A percentile compares a stretch with the other conserved stretches of the same genome.
Evolutionary conservation across 768 basidiomycete genomes (phyloP).

Genomic region (Serendipita sp.): DNA sequence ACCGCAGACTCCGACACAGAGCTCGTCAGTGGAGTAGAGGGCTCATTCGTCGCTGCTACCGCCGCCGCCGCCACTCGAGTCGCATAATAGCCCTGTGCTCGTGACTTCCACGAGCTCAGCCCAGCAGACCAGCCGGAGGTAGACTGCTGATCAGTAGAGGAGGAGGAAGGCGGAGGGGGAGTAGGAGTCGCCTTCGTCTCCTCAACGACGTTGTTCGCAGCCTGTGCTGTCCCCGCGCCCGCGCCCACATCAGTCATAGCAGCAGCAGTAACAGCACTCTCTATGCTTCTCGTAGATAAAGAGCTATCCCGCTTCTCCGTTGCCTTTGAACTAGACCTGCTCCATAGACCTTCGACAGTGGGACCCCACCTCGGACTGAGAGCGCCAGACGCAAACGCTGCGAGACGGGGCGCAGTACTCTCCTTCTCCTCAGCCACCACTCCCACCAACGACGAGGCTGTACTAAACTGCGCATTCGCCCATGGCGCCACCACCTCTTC

Average conservation of each 20-base stretch:
- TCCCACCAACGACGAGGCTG: not conserved
- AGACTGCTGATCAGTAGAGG: not conserved
- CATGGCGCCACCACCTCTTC: constrained; percentile 1
- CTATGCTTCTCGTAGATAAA: not conserved
- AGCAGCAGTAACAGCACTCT: no score
- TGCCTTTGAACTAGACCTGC: not conserved
- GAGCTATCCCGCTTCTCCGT: not conserved
- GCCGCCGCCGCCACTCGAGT: no score
- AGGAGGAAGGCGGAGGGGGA: no score
- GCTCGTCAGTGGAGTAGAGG: no score
- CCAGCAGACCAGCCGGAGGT: not conserved
- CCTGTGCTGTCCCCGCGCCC: no score
- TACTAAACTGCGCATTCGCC: not conserved
- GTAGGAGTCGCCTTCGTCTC: no score
- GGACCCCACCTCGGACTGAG: not conserved
- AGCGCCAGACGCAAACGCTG: not conserved
- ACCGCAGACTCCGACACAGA: no score
- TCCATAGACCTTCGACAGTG: not conserved
- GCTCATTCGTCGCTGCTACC: no score
- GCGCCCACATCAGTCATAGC: no score
- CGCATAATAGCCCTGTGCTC: not conserved
- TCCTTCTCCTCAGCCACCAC: not conserved
- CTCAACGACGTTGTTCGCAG: no score
- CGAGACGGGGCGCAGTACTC: not conserved
- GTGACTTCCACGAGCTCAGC: not conserved